These are phyloP conservation scores for Fusarium mexicanum DNA, from an alignment of 2,329 filamentous ascomycete genomes.

Conservation along the genomic window DNA sequence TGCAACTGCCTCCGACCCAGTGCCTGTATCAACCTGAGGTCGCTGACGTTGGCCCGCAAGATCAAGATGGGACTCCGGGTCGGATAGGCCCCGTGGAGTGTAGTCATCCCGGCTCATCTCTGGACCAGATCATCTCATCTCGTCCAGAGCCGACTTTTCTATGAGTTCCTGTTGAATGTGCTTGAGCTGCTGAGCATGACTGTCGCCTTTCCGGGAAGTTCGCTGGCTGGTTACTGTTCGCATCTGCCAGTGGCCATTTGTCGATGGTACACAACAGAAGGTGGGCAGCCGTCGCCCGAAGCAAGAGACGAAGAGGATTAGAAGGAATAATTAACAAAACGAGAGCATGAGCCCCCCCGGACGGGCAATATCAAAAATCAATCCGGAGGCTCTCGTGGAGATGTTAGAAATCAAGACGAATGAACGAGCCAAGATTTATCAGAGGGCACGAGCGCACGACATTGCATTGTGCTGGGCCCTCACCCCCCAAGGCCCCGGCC, in stretches of 20 bases:
- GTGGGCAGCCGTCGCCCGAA: slow-evolving; percentile 35
- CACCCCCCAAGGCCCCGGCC: slow-evolving; percentile 41
- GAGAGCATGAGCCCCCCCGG: slow-evolving; percentile 31
- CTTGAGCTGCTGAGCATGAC: slow-evolving; percentile 41
- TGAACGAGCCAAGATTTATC: slow-evolving; percentile 46
- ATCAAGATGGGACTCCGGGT: slow-evolving; percentile 47
- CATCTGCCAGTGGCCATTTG: slow-evolving; percentile 39
- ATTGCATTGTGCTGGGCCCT: slow-evolving; percentile 45
- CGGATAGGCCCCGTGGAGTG: slow-evolving; percentile 45
- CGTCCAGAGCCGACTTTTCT: slow-evolving; percentile 40
- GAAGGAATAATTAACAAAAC: slow-evolving; percentile 29
- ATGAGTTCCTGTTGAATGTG: slow-evolving; percentile 38
- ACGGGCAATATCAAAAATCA: slow-evolving; percentile 37
- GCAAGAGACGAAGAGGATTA: slow-evolving; percentile 28
- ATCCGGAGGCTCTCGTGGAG: slow-evolving; percentile 42
- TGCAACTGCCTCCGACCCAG: slow-evolving; percentile 60
- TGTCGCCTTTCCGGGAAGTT: slow-evolving; percentile 29
- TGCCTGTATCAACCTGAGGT: slow-evolving; percentile 61
- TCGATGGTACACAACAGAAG: slow-evolving; percentile 38
- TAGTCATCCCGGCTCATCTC: slow-evolving; percentile 46
- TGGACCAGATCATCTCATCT: slow-evolving; percentile 45
- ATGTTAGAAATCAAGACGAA: slow-evolving; percentile 42
- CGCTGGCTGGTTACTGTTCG: slow-evolving; percentile 35
- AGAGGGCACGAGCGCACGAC: slow-evolving; percentile 45
- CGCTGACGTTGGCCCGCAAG: slow-evolving; percentile 50